Base-by-base conservation (phyloP, 805 yeast species). In the Schwanniomyces occidentalis region DNA sequence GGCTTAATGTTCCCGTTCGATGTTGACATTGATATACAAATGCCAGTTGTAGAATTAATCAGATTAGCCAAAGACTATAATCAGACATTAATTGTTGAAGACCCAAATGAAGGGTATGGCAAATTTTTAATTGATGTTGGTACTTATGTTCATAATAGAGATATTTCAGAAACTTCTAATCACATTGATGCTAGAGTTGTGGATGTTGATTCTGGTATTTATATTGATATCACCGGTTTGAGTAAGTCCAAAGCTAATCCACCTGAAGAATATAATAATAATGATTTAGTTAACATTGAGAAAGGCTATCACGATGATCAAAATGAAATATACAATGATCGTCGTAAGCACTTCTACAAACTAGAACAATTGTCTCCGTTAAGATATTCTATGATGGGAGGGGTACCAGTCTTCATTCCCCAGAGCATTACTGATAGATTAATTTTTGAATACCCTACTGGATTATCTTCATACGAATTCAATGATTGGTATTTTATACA, bases 121-220 rank as follows among this genome's bases (percentile, higher is more conserved):
- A 48, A 44, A 34, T 60, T 38, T 39, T 48, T 61, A 10, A 40
- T 61, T 19, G 65, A 61, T 39, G 51, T 58, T 18, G 53, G 55
- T 3, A 48, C 64, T 0, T 59, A 42, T 37, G 39, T 61, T 16
- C 59, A 56, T 24, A 54, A 57, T 35, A 41, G 65, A 28, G 50
- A 46, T 17, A 44, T 38, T 9, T 44, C 52, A 7, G 38, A 37
- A n/a, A 41, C 47, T 9, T 42, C 42, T 14, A 58, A 57, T 42
- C 51, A 51, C 33, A 56, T 58, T 16, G 64, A 58, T 40, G 64
- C 80, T 7, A 68, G 83, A 41, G 75, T 80, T 47, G 73, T 80
- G 34, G 85, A 80, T 49, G 65, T 70, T 7, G 71, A 73, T 28
- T 70, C 80, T 1, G 85, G 85, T 6, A 46, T 71, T 8, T 80